phyloP scores from a whole-genome alignment of 441 rosid species.

The Iberis amara region DNA sequence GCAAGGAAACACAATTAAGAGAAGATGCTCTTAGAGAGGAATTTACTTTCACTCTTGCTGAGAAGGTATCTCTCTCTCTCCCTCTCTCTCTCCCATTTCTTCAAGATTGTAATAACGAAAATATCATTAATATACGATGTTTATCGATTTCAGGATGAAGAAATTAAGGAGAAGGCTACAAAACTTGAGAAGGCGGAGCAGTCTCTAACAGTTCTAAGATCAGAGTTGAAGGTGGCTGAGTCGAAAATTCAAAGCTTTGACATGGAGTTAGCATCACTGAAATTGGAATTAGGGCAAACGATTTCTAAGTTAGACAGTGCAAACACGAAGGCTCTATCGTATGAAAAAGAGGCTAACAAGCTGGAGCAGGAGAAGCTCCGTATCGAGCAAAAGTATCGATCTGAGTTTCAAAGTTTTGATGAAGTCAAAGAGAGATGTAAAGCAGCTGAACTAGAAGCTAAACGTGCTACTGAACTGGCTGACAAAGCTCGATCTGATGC shows the following conservation, averaged over 20 bases:
- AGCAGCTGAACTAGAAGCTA: constrained; percentile 75
- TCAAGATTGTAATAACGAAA: not conserved
- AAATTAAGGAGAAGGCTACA: constrained; percentile 61
- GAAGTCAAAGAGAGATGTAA: constrained; percentile 80
- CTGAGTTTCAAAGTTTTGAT: constrained; percentile 81
- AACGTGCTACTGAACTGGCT: constrained; percentile 76
- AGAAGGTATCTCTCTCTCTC: constrained; percentile 48
- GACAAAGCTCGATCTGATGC: constrained; percentile 87
- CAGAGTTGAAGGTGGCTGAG: constrained; percentile 91
- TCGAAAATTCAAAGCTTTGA: constrained; percentile 75
- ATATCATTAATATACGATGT: constrained; percentile 8
- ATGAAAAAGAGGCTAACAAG: constrained; percentile 71
- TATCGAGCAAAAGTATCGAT: constrained; percentile 70
- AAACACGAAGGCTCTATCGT: constrained; percentile 65
- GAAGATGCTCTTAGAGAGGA: constrained; percentile 87
- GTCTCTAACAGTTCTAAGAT: constrained; percentile 62
- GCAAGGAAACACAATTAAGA: constrained; percentile 74
- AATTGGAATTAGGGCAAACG: constrained; percentile 52
- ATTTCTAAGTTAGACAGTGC: constrained; percentile 63
- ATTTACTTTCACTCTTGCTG: constrained; percentile 50
- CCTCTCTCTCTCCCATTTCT: constrained; percentile 13
- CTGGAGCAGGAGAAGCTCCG: constrained; percentile 85
- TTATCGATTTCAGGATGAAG: constrained; percentile 65
- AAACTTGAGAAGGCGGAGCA: constrained; percentile 81
- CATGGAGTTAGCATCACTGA: constrained; percentile 56